Percentiles rank a stretch among this genome's conserved stretches.
Conservation (phyloP, 2,329 filamentous ascomycete species). For the Aspergillus glaucus region DNA sequence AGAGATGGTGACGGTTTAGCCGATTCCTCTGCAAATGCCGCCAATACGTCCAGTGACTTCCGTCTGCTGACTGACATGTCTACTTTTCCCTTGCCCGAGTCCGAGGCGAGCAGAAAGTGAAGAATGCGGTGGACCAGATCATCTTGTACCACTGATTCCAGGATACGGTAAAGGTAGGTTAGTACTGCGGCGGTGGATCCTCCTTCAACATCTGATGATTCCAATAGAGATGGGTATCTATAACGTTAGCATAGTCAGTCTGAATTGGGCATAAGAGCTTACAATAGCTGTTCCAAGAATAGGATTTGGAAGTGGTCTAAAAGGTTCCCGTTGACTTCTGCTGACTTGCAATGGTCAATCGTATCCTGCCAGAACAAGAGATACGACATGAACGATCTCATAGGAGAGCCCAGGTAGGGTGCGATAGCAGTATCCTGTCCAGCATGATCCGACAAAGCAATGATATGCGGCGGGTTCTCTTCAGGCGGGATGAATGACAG, state of each 20-base stretch:
- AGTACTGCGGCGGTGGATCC: constrained; percentile 94
- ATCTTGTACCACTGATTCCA: constrained; percentile 85
- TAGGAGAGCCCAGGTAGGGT: constrained; percentile 77
- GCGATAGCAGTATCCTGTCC: constrained; percentile 66
- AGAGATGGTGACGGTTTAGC: constrained; percentile 75
- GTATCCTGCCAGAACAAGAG: constrained; percentile 98
- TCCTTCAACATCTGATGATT: constrained; percentile 94
- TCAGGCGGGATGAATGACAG: constrained; percentile 73
- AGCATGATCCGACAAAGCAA: constrained; percentile 83
- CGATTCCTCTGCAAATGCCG: constrained; percentile 67
- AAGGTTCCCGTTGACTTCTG: constrained; percentile 85
- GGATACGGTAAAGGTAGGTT: constrained; percentile 83
- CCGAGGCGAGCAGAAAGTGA: constrained; percentile 78
- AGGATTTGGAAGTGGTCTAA: constrained; percentile 96
- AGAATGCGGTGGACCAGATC: constrained; percentile 93
- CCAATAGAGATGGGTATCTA: constrained; percentile 88
- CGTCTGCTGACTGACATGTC: constrained; percentile 58
- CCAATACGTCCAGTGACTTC: constrained; percentile 82
- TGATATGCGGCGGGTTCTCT: constrained; percentile 66
- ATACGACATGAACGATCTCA: constrained; percentile 91
- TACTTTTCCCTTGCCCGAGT: constrained; percentile 56
- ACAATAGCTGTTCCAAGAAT: constrained; percentile 91
- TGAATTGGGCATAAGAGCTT: constrained; percentile 27
- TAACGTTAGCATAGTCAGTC: constrained; percentile 4
- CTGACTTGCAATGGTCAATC: constrained; percentile 85